Conservation (phyloP, 805 yeast species). For the Suhomyces sp. region DNA sequence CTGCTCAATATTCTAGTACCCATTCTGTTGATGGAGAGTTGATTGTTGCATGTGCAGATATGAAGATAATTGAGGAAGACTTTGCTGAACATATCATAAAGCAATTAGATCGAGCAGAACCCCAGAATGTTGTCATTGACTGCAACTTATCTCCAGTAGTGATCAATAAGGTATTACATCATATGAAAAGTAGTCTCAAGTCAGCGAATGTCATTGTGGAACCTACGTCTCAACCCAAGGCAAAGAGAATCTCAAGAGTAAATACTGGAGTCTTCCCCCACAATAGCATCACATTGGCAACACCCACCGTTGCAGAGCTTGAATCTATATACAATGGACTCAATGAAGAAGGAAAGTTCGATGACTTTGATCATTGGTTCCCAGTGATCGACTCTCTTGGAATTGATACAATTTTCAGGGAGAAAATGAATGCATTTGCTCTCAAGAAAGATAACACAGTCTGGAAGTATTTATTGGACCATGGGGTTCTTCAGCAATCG, state of each 20-base stretch:
- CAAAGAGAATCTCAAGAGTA: slow-evolving; percentile 45
- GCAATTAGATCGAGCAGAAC: slow-evolving; percentile 41
- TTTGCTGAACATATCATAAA: slow-evolving; percentile 41
- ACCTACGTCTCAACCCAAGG: slow-evolving; percentile 74
- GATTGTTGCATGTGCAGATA: slow-evolving; percentile 78
- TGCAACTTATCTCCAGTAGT: slow-evolving; percentile 58
- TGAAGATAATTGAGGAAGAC: slow-evolving; percentile 61
- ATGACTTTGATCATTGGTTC: slow-evolving; percentile 70
- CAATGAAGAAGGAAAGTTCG: slow-evolving; percentile 35
- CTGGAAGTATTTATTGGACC: slow-evolving; percentile 25
- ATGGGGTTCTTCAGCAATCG: slow-evolving; percentile 63
- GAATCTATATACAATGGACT: slow-evolving; percentile 53
- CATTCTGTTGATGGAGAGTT: slow-evolving; percentile 64
- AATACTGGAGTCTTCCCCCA: slow-evolving; percentile 47
- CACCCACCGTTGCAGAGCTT: slow-evolving; percentile 73
- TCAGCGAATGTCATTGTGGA: slow-evolving; percentile 53
- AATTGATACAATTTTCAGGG: slow-evolving; percentile 46
- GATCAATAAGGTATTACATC: slow-evolving; percentile 36
- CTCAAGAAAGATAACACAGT: slow-evolving; percentile 18
- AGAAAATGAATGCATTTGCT: slow-evolving; percentile 39
- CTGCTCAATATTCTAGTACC: slow-evolving; percentile 75
- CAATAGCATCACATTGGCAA: slow-evolving; percentile 45
- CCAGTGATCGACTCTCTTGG: slow-evolving; percentile 64
- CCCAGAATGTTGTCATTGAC: slow-evolving; percentile 60
- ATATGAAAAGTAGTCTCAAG: slow-evolving; percentile 10